Percentiles rank a stretch among this genome's conserved stretches.
These are phyloP conservation scores for Elsinoe arachidis DNA, from an alignment of 2,329 filamentous ascomycete genomes.

Conservation along the genomic window DNA sequence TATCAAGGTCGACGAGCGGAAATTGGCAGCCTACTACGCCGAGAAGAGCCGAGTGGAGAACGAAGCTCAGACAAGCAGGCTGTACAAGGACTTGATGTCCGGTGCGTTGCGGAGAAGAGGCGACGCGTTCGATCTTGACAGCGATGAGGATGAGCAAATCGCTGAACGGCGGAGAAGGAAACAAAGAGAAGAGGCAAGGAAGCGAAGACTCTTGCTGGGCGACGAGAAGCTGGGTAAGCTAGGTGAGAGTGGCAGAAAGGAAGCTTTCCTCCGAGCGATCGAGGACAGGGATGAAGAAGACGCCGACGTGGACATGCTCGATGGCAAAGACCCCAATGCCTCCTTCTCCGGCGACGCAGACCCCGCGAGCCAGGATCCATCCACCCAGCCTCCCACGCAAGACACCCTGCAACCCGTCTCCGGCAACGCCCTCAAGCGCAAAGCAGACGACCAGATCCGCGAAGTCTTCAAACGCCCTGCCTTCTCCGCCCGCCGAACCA, in stretches of 20 bases:
- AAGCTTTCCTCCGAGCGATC: constrained; percentile 82
- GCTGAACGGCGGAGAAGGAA: constrained; percentile 66
- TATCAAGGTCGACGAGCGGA: constrained; percentile 68
- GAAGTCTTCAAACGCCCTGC: not conserved
- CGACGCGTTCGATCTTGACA: constrained; percentile 59
- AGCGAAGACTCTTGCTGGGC: constrained; percentile 77
- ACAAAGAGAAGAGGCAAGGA: constrained; percentile 78
- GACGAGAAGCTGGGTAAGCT: constrained; percentile 65
- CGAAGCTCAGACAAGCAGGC: constrained; percentile 79
- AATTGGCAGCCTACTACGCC: constrained; percentile 81
- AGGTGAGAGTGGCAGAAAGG: constrained; percentile 73
- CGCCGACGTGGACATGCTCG: constrained; percentile 67
- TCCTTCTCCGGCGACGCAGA: not conserved
- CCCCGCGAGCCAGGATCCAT: too few relatives aligned
- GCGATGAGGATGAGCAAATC: constrained; percentile 82
- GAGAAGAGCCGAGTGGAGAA: constrained; percentile 72
- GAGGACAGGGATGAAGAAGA: constrained; percentile 64
- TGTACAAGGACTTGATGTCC: constrained; percentile 87
- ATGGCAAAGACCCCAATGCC: constrained; percentile 37
- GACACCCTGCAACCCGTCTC: constrained; percentile 9
- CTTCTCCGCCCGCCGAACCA: constrained; percentile 9
- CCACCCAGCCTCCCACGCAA: not conserved
- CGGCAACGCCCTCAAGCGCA: constrained; percentile 31
- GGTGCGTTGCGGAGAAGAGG: constrained; percentile 71
- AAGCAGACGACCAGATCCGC: constrained; percentile 17